These are phyloP conservation scores for Solanum paucissectum DNA, from an alignment of 257 asterid species.

Conservation along the genomic window DNA sequence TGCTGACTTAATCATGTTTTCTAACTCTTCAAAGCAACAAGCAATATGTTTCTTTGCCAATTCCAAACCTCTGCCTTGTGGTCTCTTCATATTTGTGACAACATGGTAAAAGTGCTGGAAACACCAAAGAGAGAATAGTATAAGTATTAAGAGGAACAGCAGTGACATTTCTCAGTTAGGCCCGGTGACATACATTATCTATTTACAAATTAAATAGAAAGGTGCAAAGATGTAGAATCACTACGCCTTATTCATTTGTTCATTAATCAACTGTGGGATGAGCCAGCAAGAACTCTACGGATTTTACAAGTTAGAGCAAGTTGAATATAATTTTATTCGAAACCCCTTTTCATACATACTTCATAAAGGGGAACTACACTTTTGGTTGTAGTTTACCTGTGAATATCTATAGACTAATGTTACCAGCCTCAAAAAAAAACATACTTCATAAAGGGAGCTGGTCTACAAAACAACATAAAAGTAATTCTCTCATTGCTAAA, in stretches of 20 bases:
- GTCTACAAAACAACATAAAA: background rate
- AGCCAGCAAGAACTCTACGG: background rate
- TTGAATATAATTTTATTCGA: background rate
- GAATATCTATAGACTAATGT: no score
- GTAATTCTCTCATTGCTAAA: background rate
- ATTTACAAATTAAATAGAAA: background rate
- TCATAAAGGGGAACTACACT: background rate
- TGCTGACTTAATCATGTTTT: constrained; percentile 62
- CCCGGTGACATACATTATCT: background rate
- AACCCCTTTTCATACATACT: background rate
- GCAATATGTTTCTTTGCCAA: constrained; percentile 82
- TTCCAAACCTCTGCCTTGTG: constrained; percentile 97
- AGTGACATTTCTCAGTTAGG: background rate
- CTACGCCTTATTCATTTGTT: background rate
- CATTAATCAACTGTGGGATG: background rate
- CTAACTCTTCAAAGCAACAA: constrained; percentile 76
- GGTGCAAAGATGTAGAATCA: background rate
- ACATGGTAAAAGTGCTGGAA: constrained; percentile 86
- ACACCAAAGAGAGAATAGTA: constrained; percentile 12
- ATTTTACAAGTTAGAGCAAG: background rate
- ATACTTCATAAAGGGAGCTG: background rate
- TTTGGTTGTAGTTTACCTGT: no score
- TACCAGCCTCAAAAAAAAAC: background rate
- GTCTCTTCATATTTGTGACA: constrained; percentile 69
- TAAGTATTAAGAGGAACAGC: constrained; percentile 12